Percentiles rank a stretch among this genome's conserved stretches.
phyloP scores from a whole-genome alignment of 2,329 filamentous ascomycete species.

The Niveomyces coronatus region DNA sequence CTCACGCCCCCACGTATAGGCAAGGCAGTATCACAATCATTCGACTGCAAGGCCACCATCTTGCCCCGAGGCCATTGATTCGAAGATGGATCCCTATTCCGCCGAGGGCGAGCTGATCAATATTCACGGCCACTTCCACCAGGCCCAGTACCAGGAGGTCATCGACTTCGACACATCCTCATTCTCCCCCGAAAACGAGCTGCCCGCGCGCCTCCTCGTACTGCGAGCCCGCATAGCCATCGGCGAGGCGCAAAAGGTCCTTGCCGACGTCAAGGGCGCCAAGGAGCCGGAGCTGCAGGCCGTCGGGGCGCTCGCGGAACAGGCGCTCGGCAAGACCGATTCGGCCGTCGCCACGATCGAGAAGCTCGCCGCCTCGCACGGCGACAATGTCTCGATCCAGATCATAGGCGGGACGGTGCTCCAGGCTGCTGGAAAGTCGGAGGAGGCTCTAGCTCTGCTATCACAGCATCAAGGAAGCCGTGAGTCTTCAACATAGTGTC shows the following conservation, averaged over 20 bases:
- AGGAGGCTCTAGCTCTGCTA: constrained; percentile 73
- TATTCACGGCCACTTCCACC: constrained; percentile 60
- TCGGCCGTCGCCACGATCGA: constrained; percentile 54
- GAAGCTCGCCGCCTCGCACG: constrained; percentile 54
- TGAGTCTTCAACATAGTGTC: too few species aligned
- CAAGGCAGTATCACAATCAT: background rate
- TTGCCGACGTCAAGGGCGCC: constrained; percentile 56
- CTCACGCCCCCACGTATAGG: background rate
- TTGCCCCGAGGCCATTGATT: constrained; percentile 19
- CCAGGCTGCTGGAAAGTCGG: constrained; percentile 68
- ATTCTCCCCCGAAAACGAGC: constrained; percentile 67
- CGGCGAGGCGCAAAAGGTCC: constrained; percentile 64
- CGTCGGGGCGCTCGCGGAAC: constrained; percentile 65
- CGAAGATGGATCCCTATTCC: constrained; percentile 56
- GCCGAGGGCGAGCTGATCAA: constrained; percentile 63
- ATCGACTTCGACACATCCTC: constrained; percentile 74
- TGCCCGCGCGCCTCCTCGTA: constrained; percentile 66
- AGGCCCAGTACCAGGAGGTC: constrained; percentile 79
- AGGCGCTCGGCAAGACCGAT: constrained; percentile 47
- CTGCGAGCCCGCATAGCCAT: constrained; percentile 77
- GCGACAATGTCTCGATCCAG: constrained; percentile 73
- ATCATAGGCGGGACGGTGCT: constrained; percentile 73
- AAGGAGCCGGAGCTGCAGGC: constrained; percentile 63
- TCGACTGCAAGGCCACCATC: constrained; percentile 11
- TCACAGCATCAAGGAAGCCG: constrained; percentile 77